Conservation (phyloP, 140 eudicot species). For the Erigeron philadelphicus region DNA sequence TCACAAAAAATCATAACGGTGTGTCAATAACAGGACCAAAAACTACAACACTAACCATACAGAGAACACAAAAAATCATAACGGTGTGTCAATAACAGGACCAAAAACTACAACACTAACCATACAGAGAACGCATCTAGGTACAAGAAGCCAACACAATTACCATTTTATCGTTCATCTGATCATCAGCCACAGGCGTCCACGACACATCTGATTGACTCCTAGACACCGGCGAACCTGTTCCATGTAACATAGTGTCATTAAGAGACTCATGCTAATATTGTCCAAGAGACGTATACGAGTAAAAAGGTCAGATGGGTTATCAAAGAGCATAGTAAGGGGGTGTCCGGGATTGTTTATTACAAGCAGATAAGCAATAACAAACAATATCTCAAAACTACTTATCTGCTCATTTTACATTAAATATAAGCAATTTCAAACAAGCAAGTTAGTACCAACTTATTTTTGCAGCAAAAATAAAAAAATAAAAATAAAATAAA, state of each 20-base stretch:
- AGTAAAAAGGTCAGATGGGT: neutral
- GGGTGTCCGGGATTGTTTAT: no score
- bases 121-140: no score
- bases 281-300: neutral
- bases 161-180: slow-evolving; percentile 64
- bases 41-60: neutral
- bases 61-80: neutral
- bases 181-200: slow-evolving; percentile 42
- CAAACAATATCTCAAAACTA: no score
- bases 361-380: no score
- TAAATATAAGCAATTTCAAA: no score
- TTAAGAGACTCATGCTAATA: neutral
- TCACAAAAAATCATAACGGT: slow-evolving; percentile 12
- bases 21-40: slow-evolving; percentile 21
- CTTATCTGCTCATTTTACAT: no score
- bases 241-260: slow-evolving; percentile 9
- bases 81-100: slow-evolving; percentile 18
- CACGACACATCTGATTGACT: slow-evolving; percentile 68
- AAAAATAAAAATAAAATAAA: no score
- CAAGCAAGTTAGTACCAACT: no score
- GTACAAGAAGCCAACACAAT: neutral
- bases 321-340: neutral
- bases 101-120: neutral
- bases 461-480: no score
- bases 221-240: slow-evolving; percentile 75